Evolutionary conservation across 345 rosid genomes (phyloP).

Genomic region (Eucalyptus victrix): DNA sequence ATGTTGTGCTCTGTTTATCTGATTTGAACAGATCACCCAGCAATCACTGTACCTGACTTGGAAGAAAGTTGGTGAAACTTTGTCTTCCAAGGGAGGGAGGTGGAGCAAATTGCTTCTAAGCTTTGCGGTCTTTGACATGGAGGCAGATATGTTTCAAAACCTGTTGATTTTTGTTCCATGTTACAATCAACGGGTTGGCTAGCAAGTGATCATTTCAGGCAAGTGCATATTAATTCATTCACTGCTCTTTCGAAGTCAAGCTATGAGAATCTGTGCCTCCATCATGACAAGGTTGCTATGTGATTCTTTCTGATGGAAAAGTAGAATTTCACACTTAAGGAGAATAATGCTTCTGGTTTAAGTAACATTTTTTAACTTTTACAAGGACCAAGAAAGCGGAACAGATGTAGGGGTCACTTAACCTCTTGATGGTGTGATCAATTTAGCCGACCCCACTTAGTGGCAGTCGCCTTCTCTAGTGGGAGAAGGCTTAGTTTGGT

Average conservation of each 20-base stretch:
- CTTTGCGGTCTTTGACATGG: neutral
- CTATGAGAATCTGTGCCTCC: neutral
- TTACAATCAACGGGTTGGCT: neutral
- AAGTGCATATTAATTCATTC: neutral
- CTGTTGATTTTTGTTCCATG: neutral
- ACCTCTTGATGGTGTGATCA: neutral
- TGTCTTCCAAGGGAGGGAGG: neutral
- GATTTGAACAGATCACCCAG: neutral
- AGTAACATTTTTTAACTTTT: neutral
- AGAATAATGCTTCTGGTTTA: neutral
- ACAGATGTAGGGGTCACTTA: neutral
- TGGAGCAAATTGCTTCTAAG: neutral
- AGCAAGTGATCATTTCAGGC: neutral
- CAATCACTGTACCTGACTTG: neutral
- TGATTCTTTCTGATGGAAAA: neutral
- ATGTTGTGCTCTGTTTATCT: neutral
- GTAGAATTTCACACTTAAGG: neutral
- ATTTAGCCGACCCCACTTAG: neutral
- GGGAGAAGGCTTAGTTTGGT: neutral
- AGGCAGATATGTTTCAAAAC: neutral
- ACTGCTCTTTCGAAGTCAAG: neutral
- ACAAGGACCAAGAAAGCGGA: neutral
- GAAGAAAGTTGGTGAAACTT: neutral
- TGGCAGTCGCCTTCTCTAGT: neutral
- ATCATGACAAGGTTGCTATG: neutral